A percentile compares a stretch with the other conserved stretches of the same genome.
These are phyloP conservation scores for Kuraishia borneana DNA, from an alignment of 805 yeast species.

Conservation along the genomic window DNA sequence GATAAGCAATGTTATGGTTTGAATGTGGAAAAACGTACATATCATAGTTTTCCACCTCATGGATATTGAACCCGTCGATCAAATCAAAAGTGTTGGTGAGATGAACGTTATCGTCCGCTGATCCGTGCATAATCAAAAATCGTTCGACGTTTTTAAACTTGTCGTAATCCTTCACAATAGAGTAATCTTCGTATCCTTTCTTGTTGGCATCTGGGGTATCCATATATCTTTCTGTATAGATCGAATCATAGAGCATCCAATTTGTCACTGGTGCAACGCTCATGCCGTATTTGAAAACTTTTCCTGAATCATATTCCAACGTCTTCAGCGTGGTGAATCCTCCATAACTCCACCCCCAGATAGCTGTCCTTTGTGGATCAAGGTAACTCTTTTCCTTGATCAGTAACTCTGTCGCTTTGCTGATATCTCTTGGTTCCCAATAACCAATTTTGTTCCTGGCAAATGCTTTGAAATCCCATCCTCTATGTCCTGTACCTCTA, in stretches of 20 bases:
- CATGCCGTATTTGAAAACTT: constrained; percentile 61
- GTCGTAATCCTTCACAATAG: constrained; percentile 26
- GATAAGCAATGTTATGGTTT: constrained; percentile 70
- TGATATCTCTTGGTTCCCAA: constrained; percentile 69
- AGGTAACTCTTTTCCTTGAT: constrained; percentile 34
- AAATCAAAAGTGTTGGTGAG: constrained; percentile 56
- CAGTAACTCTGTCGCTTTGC: constrained; percentile 36
- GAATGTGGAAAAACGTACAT: constrained; percentile 88
- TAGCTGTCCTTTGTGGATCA: constrained; percentile 43
- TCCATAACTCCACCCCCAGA: constrained; percentile 90
- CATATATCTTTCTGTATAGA: constrained; percentile 75
- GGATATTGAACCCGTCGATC: constrained; percentile 44
- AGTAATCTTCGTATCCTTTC: constrained; percentile 33
- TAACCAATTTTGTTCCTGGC: constrained; percentile 51
- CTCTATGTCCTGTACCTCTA: constrained; percentile 73
- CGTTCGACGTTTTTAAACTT: constrained; percentile 37
- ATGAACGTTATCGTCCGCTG: constrained; percentile 81
- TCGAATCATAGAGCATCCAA: constrained; percentile 66
- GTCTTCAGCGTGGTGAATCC: constrained; percentile 71
- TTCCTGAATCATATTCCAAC: constrained; percentile 51
- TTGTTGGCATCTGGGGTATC: constrained; percentile 37
- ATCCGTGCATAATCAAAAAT: constrained; percentile 69
- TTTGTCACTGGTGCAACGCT: constrained; percentile 82
- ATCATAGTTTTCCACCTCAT: constrained; percentile 62
- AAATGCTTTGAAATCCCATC: constrained; percentile 53